Evolutionary conservation across 805 yeast genomes (phyloP).

Genomic region (Wickerhamomyces kurtzmanii): DNA sequence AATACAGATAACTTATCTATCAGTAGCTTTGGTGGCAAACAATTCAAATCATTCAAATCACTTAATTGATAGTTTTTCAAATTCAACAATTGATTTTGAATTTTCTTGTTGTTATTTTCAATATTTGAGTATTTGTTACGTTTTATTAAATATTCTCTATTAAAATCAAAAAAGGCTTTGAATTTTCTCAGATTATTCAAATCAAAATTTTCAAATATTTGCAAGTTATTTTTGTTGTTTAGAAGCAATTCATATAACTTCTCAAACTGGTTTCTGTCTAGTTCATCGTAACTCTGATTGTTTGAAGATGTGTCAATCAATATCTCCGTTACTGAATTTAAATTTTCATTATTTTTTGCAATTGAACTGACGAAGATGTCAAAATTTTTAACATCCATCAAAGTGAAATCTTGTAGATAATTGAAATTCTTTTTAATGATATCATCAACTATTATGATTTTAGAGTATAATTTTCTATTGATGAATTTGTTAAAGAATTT

Average conservation of each 20-base stretch:
- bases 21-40: constrained; percentile 11
- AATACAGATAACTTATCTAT: constrained; percentile 9
- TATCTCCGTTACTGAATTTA: constrained; percentile 14
- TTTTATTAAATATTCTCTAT: constrained; percentile 15
- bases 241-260: constrained; percentile 16
- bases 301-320: constrained; percentile 15
- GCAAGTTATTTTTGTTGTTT: constrained; percentile 16
- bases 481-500: constrained; percentile 16
- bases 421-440: constrained; percentile 11
- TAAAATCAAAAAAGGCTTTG: constrained; percentile 13
- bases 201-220: constrained; percentile 14
- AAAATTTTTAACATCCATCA: constrained; percentile 13
- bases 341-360: constrained; percentile 13
- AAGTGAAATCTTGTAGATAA: constrained; percentile 14
- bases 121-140: constrained; percentile 11
- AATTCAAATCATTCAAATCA: constrained; percentile 12
- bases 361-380: constrained; percentile 17
- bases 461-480: constrained; percentile 13
- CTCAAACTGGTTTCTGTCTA: constrained; percentile 11
- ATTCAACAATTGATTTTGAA: constrained; percentile 12
- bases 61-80: constrained; percentile 13
- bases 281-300: constrained; percentile 12
- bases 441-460: constrained; percentile 16
- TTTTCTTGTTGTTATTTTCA: constrained; percentile 6
- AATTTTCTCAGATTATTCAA: constrained; percentile 16